Conservation (phyloP, 2,329 filamentous ascomycete species). For the Cladosporium sp. region DNA sequence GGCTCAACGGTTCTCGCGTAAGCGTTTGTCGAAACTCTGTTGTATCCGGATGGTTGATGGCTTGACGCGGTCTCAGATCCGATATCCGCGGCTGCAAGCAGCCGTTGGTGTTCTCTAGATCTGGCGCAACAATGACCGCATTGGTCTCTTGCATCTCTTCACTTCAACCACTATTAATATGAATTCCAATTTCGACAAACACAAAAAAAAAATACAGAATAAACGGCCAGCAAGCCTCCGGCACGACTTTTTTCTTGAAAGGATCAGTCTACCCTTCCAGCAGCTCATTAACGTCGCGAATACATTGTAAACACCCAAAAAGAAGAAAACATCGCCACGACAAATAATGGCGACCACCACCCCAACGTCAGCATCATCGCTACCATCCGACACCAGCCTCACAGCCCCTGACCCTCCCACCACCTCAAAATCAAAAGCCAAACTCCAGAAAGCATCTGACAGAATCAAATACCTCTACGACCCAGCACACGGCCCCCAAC, state of each 20-base stretch:
- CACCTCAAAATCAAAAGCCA: not conserved
- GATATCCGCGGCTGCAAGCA: not conserved
- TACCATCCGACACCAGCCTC: not conserved
- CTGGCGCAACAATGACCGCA: not conserved
- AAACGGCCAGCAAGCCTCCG: no score
- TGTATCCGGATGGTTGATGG: no score
- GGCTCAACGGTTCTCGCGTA: no score
- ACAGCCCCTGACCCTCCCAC: not conserved
- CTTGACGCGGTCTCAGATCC: not conserved
- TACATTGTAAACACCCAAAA: not conserved
- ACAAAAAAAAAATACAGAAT: no score
- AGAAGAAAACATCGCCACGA: not conserved
- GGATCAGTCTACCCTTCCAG: no score
- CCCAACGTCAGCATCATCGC: not conserved
- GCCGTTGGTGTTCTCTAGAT: not conserved
- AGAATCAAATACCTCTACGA: conserved; percentile 35
- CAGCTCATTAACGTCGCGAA: no score
- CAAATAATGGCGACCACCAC: not conserved
- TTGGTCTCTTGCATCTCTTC: not conserved
- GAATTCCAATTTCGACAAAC: no score
- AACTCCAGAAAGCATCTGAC: conserved; percentile 23
- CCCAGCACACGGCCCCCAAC: conserved; percentile 28
- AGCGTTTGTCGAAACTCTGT: no score
- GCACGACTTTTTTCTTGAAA: no score
- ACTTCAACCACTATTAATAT: no score